Evolutionary conservation across 202 grass and related monocot species (phyloP), one percentile per base, ranked within the genome.

Genomic region (Thinopyrum obtusiflorum): DNA sequence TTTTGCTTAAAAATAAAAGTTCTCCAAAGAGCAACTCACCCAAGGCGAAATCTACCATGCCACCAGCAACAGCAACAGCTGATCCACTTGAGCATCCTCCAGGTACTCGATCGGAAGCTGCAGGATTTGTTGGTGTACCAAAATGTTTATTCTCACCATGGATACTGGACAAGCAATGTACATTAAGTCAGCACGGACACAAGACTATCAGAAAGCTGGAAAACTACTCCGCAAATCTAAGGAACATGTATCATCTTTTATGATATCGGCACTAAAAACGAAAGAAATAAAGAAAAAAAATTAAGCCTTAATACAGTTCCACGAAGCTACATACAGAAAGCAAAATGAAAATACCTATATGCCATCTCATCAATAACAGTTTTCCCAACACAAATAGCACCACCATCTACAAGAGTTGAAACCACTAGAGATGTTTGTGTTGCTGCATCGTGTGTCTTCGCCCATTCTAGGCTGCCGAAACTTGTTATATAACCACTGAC

Each of bases 1-100:
- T 20, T 53, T 51, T 61, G 68, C 60, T 28, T 6, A 20, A 67
- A 68, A 72, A 71, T 80, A 31, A 87, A 42, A 83, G 21, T 59
- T 11, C n/a, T 21, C 10, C 21, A 64, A 18, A 69, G 17, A 23
- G 67, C 27, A 60, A 35, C 90, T 91, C 83, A 99, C 97, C 97
- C 77, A 99, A 91, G 25, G 97, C 87, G 87, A 99, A 99, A 89
- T 99, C 93, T 83, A 94, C 97, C 69, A 97, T 88, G 27, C 92
- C 92, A 81, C 80, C 79, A 85, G 92, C 93, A 90, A 99, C 97
- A 77, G 97, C 92, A 36, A 97, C 93, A 82, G 97, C 92, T 23
- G 97, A 99, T 77, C 97, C 97, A 70, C 97, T 97, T 68, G 93
- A 99, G 66, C 93, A 99, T 65, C 97, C 97, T 11, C 97, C 97